A percentile compares a stretch with the other conserved stretches of the same genome.
These are phyloP conservation scores for Geotrichum histeridarum DNA, from an alignment of 1,139 yeast species.

Conservation along the genomic window DNA sequence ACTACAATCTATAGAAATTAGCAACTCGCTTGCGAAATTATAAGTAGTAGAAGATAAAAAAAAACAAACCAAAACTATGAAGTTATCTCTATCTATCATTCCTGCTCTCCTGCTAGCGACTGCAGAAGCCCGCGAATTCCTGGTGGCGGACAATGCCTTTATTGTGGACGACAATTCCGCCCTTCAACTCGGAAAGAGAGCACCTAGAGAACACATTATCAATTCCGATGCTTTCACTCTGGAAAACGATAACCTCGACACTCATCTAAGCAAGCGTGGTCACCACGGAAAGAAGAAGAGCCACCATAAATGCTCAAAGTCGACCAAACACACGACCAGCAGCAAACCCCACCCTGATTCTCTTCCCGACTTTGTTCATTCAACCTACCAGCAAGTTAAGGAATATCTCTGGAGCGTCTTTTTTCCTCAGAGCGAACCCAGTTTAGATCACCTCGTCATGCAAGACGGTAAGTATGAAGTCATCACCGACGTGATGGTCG, in stretches of 20 bases:
- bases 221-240: not conserved
- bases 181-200: constrained; percentile 1
- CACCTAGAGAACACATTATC: not conserved
- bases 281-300: not conserved
- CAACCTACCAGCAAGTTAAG: not conserved
- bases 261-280: constrained; percentile 1
- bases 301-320: not conserved
- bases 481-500: constrained; percentile 2
- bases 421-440: not conserved
- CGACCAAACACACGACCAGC: not conserved
- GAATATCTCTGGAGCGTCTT: not conserved
- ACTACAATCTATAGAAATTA: too few species aligned
- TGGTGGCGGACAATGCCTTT: constrained; percentile 5
- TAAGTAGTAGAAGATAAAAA: not conserved
- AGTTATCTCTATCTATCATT: not conserved
- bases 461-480: not conserved
- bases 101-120: not conserved
- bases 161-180: not conserved
- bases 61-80: not conserved
- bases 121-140: constrained; percentile 6
- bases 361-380: not conserved
- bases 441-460: not conserved
- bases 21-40: too few species aligned
- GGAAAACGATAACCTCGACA: not conserved
- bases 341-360: not conserved